Evolutionary conservation across 2,329 filamentous ascomycete genomes (phyloP).

Genomic region (Exophiala viscosa): DNA sequence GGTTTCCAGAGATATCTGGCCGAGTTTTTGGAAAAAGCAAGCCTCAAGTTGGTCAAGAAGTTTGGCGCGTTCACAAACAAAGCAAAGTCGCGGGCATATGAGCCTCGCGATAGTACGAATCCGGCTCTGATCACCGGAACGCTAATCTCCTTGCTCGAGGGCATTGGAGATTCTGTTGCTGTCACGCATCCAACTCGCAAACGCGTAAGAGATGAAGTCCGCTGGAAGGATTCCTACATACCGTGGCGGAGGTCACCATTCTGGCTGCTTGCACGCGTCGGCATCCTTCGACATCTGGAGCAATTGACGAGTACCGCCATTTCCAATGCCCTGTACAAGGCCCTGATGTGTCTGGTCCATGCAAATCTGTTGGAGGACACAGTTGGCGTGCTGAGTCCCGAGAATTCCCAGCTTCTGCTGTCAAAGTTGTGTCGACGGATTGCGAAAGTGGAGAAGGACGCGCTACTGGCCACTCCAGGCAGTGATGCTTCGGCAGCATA

Average conservation of each 20-base stretch:
- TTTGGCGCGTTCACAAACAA: constrained; percentile 55
- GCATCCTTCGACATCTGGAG: constrained; percentile 51
- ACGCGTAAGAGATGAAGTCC: constrained; percentile 61
- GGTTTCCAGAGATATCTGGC: constrained; percentile 47
- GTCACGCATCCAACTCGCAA: constrained; percentile 49
- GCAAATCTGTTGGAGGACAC: constrained; percentile 45
- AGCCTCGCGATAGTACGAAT: constrained; percentile 56
- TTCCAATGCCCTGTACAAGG: constrained; percentile 55
- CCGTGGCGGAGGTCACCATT: constrained; percentile 62
- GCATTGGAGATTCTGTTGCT: constrained; percentile 42
- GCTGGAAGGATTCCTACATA: constrained; percentile 42
- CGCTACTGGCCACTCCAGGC: constrained; percentile 31
- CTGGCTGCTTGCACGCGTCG: constrained; percentile 62
- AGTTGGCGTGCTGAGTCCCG: constrained; percentile 30
- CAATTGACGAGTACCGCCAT: constrained; percentile 37
- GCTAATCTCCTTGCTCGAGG: constrained; percentile 59
- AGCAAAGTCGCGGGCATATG: constrained; percentile 46
- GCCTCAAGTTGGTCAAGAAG: constrained; percentile 49
- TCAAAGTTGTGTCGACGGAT: constrained; percentile 57
- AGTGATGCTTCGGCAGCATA: constrained; percentile 8
- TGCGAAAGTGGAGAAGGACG: constrained; percentile 53
- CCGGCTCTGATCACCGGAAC: constrained; percentile 59
- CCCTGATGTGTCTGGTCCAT: constrained; percentile 51
- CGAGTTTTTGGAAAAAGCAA: constrained; percentile 55
- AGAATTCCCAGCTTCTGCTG: constrained; percentile 42